Evolutionary conservation across 352 stramenopile genomes (phyloP).

Genomic region (Phytophthora ramorum): DNA sequence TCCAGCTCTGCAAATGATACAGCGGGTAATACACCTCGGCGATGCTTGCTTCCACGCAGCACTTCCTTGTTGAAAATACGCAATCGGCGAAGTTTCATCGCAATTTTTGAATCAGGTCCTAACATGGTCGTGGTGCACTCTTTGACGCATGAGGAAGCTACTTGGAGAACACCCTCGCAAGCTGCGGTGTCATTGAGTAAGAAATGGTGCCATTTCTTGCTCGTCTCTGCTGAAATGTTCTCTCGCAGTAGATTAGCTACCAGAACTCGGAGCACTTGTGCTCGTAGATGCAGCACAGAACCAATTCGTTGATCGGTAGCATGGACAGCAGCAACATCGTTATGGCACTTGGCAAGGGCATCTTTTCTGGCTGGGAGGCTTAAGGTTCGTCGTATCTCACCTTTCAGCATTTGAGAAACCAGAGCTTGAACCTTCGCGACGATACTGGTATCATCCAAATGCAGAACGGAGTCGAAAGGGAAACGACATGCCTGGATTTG

Average conservation of each 20-base stretch:
- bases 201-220: constrained; percentile 22
- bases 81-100: constrained; percentile 42
- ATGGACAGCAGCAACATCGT: constrained; percentile 18
- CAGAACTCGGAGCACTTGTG: constrained; percentile 39
- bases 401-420: constrained; percentile 19
- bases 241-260: constrained; percentile 27
- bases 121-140: constrained; percentile 22
- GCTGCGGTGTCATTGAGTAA: constrained; percentile 19
- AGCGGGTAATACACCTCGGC: not conserved
- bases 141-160: constrained; percentile 30
- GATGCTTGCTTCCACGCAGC: constrained; percentile 12
- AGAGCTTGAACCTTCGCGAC: constrained; percentile 14
- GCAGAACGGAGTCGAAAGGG: constrained; percentile 24
- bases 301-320: constrained; percentile 17
- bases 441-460: constrained; percentile 9
- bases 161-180: constrained; percentile 33
- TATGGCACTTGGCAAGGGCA: constrained; percentile 17
- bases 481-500: constrained; percentile 4
- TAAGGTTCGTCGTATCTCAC: constrained; percentile 10
- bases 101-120: constrained; percentile 41
- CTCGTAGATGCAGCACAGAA: constrained; percentile 20
- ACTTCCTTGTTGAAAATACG: constrained; percentile 31
- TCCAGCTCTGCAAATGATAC: constrained; percentile 39
- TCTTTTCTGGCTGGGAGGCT: constrained; percentile 26
- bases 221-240: not conserved